These are phyloP conservation scores for Metschnikowia sp. DNA, from an alignment of 805 yeast genomes.

Conservation along the genomic window DNA sequence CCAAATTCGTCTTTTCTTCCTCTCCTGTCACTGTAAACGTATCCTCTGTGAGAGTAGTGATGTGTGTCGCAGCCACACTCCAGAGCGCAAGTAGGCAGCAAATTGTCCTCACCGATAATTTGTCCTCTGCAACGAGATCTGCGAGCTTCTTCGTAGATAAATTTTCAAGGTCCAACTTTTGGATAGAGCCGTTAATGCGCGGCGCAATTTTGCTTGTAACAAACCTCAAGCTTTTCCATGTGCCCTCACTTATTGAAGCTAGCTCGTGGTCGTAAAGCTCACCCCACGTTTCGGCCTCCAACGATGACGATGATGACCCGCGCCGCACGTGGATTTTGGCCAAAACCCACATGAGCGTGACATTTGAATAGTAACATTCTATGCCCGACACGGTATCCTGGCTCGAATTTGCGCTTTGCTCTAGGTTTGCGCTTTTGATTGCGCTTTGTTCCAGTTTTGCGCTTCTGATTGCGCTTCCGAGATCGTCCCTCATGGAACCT, in stretches of 20 bases:
- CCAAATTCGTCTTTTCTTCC: slow-evolving; percentile 8
- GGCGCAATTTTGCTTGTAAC: not conserved
- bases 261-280: slow-evolving; percentile 1
- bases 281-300: slow-evolving; percentile 3
- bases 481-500: slow-evolving; percentile 17
- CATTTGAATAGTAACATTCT: slow-evolving; percentile 19
- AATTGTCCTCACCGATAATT: slow-evolving; percentile 28
- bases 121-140: slow-evolving; percentile 16
- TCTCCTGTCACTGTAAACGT: not conserved
- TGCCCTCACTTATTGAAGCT: not conserved
- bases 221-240: slow-evolving; percentile 3
- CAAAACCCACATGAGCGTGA: slow-evolving; percentile 20
- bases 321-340: slow-evolving; percentile 9
- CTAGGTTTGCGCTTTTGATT: not conserved
- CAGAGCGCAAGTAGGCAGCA: slow-evolving; percentile 36
- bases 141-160: slow-evolving; percentile 16
- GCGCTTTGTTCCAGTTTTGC: not conserved
- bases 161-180: not conserved
- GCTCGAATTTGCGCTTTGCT: not conserved
- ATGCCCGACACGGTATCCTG: not conserved
- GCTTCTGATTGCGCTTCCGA: not conserved
- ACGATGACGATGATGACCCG: not conserved
- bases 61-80: slow-evolving; percentile 24
- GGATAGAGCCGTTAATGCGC: not conserved
- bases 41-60: not conserved